Evolutionary conservation across 1,284 basidiomycete genomes (phyloP).

Genomic region (Volvariella volvacea): DNA sequence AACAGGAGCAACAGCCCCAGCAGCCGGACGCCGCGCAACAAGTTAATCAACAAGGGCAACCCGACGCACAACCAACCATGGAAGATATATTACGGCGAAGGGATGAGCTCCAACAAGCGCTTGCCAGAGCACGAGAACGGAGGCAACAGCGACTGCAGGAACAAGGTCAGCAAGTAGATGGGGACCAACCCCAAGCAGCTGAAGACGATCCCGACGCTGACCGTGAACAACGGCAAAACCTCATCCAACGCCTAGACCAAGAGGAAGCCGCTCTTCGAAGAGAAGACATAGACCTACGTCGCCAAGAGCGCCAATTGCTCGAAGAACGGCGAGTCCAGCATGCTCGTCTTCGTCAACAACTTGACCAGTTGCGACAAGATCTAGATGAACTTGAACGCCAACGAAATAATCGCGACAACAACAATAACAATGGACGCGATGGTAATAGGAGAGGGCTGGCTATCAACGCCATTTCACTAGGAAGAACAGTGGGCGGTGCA

Average conservation of each 20-base stretch:
- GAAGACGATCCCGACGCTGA: no score
- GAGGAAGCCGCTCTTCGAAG: no score
- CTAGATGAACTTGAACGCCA: slow-evolving; percentile 5
- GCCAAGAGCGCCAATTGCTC: no score
- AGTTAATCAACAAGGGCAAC: neutral
- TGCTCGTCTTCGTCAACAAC: no score
- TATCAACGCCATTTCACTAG: slow-evolving; percentile 50
- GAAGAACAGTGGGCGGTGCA: slow-evolving; percentile 58
- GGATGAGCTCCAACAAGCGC: slow-evolving; percentile 5
- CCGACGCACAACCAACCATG: neutral
- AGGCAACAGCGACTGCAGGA: slow-evolving; percentile 11
- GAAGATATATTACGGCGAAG: neutral
- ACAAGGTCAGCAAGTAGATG: slow-evolving; percentile 9
- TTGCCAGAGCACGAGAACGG: slow-evolving; percentile 9
- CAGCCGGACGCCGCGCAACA: neutral
- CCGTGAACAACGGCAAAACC: slow-evolving; percentile 13
- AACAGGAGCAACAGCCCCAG: slow-evolving; percentile 3
- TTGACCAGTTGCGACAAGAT: no score
- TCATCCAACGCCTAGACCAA: no score
- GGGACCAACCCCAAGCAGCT: slow-evolving; percentile 2
- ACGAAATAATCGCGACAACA: neutral
- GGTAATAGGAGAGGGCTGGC: slow-evolving; percentile 50
- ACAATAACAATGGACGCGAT: slow-evolving; percentile 18
- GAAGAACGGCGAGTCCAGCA: no score
- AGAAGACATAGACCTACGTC: no score